These are phyloP conservation scores for Fusarium subglutinans DNA, from an alignment of 2,329 filamentous ascomycete genomes.

Conservation along the genomic window DNA sequence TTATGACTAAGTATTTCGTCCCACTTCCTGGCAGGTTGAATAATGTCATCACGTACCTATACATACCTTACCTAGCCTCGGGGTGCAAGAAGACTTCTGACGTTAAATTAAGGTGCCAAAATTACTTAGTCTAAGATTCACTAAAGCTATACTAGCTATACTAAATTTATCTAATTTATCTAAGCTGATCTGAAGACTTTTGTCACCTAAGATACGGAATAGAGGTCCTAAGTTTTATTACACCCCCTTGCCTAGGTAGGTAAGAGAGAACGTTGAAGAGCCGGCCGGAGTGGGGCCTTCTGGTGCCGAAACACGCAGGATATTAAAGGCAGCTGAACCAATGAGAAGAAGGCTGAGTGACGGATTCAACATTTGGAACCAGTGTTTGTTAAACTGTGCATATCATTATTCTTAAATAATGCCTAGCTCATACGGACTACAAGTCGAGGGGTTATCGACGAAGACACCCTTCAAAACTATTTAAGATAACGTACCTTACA, in stretches of 20 bases:
- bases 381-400: not conserved
- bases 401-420: not conserved
- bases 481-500: not conserved
- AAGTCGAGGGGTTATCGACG: not conserved
- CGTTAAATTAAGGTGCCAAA: too few species aligned
- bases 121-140: too few species aligned
- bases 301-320: conserved; percentile 33
- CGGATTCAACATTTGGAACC: conserved; percentile 23
- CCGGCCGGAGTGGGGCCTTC: conserved; percentile 7
- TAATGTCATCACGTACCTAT: not conserved
- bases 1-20: too few species aligned
- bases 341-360: conserved; percentile 20
- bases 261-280: not conserved
- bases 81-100: too few species aligned
- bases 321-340: conserved; percentile 29
- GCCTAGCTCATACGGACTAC: conserved; percentile 11
- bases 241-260: too few species aligned
- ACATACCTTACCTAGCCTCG: not conserved
- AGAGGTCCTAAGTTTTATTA: too few species aligned
- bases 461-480: not conserved
- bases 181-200: too few species aligned
- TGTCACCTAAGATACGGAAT: too few species aligned
- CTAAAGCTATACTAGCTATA: too few species aligned
- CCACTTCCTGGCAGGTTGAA: not conserved
- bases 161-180: too few species aligned